A percentile compares a stretch with the other conserved stretches of the same genome.
Conservation (phyloP, 2,329 filamentous ascomycete species). For the Paradendryphiella salina region DNA sequence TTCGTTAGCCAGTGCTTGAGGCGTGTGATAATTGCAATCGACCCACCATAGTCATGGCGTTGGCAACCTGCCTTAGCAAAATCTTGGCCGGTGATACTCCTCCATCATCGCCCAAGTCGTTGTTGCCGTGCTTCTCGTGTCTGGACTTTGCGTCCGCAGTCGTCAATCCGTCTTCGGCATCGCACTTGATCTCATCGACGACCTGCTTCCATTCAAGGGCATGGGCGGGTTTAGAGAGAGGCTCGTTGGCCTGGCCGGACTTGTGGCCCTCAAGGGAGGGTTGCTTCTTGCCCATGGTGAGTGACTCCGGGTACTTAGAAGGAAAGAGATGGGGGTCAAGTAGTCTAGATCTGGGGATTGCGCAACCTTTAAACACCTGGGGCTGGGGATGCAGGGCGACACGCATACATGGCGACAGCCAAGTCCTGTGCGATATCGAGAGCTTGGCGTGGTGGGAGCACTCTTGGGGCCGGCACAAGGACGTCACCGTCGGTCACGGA, state of each 20-base stretch:
- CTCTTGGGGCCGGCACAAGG: conserved; percentile 32
- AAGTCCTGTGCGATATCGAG: conserved; percentile 33
- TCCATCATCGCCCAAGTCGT: conserved; percentile 72
- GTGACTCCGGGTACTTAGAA: conserved; percentile 29
- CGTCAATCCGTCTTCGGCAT: conserved; percentile 68
- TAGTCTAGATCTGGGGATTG: conserved; percentile 36
- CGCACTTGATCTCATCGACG: conserved; percentile 61
- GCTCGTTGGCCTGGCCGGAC: conserved; percentile 55
- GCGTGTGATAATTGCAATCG: not conserved
- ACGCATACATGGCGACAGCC: conserved; percentile 33
- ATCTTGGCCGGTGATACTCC: conserved; percentile 75
- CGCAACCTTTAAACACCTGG: conserved; percentile 35
- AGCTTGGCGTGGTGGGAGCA: conserved; percentile 34
- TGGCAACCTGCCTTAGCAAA: conserved; percentile 71
- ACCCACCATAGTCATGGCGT: conserved; percentile 73
- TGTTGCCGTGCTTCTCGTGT: conserved; percentile 60
- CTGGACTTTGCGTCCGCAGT: conserved; percentile 58
- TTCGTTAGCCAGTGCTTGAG: not conserved
- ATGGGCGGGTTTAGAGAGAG: conserved; percentile 65
- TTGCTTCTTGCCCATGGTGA: conserved; percentile 46
- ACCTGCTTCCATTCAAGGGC: conserved; percentile 59
- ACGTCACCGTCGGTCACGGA: conserved; percentile 34
- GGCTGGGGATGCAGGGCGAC: conserved; percentile 23
- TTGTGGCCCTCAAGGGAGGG: conserved; percentile 45
- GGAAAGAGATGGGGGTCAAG: conserved; percentile 32